Conservation (phyloP, 139 green algal species). For the Closterium sp. region DNA sequence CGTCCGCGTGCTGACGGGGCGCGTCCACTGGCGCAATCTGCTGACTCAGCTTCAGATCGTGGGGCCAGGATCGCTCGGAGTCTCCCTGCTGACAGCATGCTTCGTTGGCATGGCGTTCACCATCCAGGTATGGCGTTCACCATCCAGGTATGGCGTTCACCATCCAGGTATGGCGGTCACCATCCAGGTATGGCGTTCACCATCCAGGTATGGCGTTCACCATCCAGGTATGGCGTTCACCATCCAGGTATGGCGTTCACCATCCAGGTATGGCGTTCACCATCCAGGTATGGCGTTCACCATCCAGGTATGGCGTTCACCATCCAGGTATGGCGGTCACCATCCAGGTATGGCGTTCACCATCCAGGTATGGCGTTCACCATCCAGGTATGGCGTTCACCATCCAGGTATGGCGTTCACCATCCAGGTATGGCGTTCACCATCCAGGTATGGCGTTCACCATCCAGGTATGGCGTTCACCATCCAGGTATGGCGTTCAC, state of each 20-base stretch:
- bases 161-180: too few relatives aligned
- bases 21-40: conserved; percentile 65
- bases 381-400: background rate
- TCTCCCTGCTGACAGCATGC: conserved; percentile 86
- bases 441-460: background rate
- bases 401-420: background rate
- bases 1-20: conserved; percentile 73
- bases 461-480: background rate
- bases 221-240: too few relatives aligned
- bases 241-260: too few relatives aligned
- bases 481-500: background rate
- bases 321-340: too few relatives aligned
- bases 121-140: conserved; percentile 72
- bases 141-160: background rate
- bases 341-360: too few relatives aligned
- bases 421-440: too few relatives aligned
- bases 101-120: conserved; percentile 99
- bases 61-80: conserved; percentile 86
- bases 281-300: too few relatives aligned
- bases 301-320: too few relatives aligned
- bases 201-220: too few relatives aligned
- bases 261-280: too few relatives aligned
- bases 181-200: too few relatives aligned
- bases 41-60: conserved; percentile 89
- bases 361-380: too few relatives aligned